phyloP scores from a whole-genome alignment of 495 filamentous ascomycete species.

The Pyrenula aspistea region DNA sequence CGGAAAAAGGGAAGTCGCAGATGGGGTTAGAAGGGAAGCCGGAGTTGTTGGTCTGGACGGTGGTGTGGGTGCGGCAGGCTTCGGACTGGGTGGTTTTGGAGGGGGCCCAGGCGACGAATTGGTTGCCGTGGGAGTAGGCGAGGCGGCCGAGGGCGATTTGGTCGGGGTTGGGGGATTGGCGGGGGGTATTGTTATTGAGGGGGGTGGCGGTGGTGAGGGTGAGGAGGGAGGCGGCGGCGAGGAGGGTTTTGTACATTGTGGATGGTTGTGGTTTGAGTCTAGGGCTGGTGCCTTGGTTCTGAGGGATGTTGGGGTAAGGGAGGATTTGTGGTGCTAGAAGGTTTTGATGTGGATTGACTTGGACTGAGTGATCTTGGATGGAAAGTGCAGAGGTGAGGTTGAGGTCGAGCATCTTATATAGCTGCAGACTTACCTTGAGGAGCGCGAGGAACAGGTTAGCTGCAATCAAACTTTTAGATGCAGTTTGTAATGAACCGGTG shows the following conservation, averaged over 20 bases:
- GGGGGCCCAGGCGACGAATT: slow-evolving; percentile 1
- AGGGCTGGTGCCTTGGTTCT: no score
- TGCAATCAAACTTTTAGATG: neutral
- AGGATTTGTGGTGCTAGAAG: neutral
- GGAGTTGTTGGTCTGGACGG: slow-evolving; percentile 1
- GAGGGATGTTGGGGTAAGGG: no score
- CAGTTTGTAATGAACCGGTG: neutral
- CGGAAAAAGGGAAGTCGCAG: neutral
- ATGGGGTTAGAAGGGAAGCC: neutral
- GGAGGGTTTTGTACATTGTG: neutral
- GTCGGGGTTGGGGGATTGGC: neutral
- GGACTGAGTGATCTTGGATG: neutral
- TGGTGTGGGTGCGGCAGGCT: neutral
- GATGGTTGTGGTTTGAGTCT: neutral
- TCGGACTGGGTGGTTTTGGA: neutral
- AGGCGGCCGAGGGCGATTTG: neutral
- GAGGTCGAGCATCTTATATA: neutral
- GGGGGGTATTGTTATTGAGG: neutral
- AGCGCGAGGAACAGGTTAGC: neutral
- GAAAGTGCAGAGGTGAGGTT: neutral
- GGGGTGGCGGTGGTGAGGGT: neutral
- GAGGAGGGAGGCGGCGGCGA: neutral
- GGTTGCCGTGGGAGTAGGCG: neutral
- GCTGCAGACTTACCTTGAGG: no score
- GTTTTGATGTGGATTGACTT: neutral